Evolutionary conservation across 306 rosid genomes (phyloP), one percentile per base, ranked within the genome.

Genomic region (Cucurbita ficifolia): DNA sequence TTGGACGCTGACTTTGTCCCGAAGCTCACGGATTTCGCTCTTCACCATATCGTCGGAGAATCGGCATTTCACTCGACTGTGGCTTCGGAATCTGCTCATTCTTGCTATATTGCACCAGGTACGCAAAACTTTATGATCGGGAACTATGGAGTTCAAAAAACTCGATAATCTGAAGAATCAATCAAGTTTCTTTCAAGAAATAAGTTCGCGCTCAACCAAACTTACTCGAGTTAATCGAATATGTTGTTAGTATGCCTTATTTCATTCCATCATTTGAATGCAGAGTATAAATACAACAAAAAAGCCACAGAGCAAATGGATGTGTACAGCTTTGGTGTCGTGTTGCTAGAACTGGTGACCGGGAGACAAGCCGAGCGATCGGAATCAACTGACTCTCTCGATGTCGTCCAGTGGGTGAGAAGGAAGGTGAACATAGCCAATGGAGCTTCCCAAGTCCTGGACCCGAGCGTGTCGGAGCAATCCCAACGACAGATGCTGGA

Each of bases 71-170:
- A 85, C 53, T 87, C 92, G 54, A 86, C 83, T 18, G 50, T 91
- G 75, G 88, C 84, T 75, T 86, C 90, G n/a, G 97, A 87, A 83
- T 86, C 95, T 72, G 77, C 90, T 49, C 80, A 81, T 72, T 91
- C 99, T 5, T 91, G 99, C 77, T 94, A 89, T 77, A 86, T 75
- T 73, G 91, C 99, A 55, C 96, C 99, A 83, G 99, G 99, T 91
- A 88, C 17, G 24, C 52, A 18, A 36, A 35, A 24, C 48, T 33
- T 6, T 57, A 43, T 48, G 21, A 24, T 48, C 52, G 48, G 52
- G 16, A 45, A 63, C 35, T 63, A 39, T 29, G 5, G 17, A 63
- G 10, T 14, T 18, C 10, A 1, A n/a, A n/a, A 61, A 17, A 17
- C 21, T 38, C 5, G 21, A 60, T 60, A 16, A 13, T 35, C 43